A percentile compares a stretch with the other conserved stretches of the same genome.
Evolutionary conservation across 345 rosid species (phyloP).

Genomic region (Geranium brycei): DNA sequence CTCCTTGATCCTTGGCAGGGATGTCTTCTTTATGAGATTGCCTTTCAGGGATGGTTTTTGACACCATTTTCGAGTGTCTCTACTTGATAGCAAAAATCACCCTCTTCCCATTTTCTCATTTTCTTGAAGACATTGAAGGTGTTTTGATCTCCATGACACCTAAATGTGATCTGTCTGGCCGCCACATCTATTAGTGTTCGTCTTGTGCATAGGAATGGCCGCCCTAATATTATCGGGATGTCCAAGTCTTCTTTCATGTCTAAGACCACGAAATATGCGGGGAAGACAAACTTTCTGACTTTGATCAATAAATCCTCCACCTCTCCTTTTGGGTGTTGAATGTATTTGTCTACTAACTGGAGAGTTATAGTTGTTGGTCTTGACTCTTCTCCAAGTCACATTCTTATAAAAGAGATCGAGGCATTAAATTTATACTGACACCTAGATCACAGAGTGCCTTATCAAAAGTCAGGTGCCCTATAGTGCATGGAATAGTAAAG

Average conservation of each 20-base stretch:
- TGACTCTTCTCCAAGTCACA: background rate
- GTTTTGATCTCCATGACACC: no score
- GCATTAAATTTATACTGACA: background rate
- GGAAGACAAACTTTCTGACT: background rate
- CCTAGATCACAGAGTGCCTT: background rate
- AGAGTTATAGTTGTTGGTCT: slow-evolving; percentile 1
- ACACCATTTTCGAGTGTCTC: no score
- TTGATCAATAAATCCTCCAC: background rate
- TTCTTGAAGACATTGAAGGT: no score
- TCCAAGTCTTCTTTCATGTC: background rate
- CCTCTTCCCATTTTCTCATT: no score
- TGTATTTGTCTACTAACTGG: background rate
- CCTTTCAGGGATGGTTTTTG: no score
- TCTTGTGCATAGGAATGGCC: no score
- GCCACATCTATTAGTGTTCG: no score
- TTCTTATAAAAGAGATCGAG: background rate
- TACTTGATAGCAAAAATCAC: no score
- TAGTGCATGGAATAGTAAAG: background rate
- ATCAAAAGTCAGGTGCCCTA: background rate
- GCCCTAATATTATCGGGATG: background rate
- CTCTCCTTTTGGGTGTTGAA: background rate
- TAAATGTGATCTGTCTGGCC: no score
- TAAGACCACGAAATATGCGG: background rate
- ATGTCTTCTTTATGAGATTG: no score
- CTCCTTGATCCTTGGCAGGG: no score